Evolutionary conservation across 495 filamentous ascomycete genomes (phyloP).

Genomic region (Penicillium robsamsonii): DNA sequence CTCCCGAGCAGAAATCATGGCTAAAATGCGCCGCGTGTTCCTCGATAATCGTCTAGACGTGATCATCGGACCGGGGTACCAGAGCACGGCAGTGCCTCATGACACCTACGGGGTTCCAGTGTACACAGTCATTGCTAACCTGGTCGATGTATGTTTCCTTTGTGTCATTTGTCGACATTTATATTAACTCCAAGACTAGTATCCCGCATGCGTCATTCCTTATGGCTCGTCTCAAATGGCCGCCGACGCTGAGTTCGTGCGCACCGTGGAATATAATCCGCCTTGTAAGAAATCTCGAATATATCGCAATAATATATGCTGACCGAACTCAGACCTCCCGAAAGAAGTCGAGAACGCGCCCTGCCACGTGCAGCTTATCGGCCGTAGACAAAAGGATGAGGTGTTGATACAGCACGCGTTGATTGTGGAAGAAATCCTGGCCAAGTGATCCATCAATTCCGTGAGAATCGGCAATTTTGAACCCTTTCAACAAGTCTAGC

Average conservation of each 20-base stretch:
- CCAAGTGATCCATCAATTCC: neutral
- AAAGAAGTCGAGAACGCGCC: neutral
- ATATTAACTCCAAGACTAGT: slow-evolving; percentile 20
- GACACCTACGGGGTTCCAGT: slow-evolving; percentile 47
- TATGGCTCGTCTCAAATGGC: neutral
- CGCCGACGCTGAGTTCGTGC: neutral
- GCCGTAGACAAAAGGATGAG: neutral
- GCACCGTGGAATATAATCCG: neutral
- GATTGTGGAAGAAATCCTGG: neutral
- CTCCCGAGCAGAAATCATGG: neutral
- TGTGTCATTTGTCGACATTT: neutral
- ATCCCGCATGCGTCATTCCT: slow-evolving; percentile 37
- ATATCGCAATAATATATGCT: neutral
- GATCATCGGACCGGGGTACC: slow-evolving; percentile 44
- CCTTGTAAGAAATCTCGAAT: neutral
- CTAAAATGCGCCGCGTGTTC: neutral
- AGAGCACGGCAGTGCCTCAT: slow-evolving; percentile 46
- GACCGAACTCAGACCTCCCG: neutral
- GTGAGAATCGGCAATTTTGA: no score
- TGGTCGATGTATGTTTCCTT: slow-evolving; percentile 47
- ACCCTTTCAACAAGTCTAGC: no score
- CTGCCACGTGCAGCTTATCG: neutral
- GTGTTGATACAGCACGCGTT: neutral
- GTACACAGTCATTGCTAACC: slow-evolving; percentile 50
- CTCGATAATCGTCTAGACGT: slow-evolving; percentile 37